phyloP scores from a whole-genome alignment of 139 green algal genomes.

The Desmodesmus armatus region DNA sequence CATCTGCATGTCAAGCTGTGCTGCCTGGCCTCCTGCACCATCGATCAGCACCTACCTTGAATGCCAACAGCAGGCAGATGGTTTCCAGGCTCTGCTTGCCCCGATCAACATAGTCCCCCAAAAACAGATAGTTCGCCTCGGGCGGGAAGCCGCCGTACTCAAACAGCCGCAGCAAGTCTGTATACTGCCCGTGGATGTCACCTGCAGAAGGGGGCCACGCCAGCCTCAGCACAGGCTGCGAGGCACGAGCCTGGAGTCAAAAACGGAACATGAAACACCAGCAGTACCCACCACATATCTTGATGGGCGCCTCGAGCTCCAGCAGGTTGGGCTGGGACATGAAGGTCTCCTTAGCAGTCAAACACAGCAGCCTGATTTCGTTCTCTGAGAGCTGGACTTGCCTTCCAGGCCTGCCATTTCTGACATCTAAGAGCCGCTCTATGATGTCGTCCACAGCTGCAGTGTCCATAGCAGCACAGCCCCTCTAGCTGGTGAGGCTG shows the following conservation, averaged over 20 bases:
- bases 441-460: constrained; percentile 94
- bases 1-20: too few species aligned
- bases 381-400: constrained; percentile 94
- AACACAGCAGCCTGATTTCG: constrained; percentile 92
- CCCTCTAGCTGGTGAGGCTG: neutral
- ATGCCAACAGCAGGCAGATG: constrained; percentile 98
- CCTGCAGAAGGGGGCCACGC: constrained; percentile 59
- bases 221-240: neutral
- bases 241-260: neutral
- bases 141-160: constrained; percentile 99
- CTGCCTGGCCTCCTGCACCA: too few species aligned
- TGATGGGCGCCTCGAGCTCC: constrained; percentile 99
- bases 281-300: constrained; percentile 94
- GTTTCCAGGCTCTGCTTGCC: constrained; percentile 99
- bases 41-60: constrained; percentile 85
- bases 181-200: constrained; percentile 99
- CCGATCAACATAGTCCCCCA: constrained; percentile 99
- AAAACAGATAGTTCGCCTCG: constrained; percentile 99
- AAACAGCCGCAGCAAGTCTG: constrained; percentile 97
- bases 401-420: constrained; percentile 91
- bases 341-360: constrained; percentile 96
- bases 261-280: neutral
- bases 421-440: constrained; percentile 90
- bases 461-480: constrained; percentile 53
- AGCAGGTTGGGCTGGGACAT: constrained; percentile 97